Conservation (phyloP, 306 rosid species). For the Pyrus bretschneideri region DNA sequence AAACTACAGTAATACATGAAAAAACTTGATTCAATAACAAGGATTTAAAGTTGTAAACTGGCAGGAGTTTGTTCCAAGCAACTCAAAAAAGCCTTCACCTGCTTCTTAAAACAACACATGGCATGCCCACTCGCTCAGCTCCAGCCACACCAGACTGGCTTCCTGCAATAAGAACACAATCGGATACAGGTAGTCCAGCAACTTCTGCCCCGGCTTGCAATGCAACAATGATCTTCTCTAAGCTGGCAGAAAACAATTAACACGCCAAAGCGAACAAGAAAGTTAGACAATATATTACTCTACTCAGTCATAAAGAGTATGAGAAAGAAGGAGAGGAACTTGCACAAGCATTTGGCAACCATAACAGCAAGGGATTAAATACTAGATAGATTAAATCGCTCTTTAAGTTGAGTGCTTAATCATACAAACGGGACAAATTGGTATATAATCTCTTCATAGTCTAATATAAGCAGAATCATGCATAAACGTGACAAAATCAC, state of each 20-base stretch:
- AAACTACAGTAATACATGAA: constrained; percentile 34
- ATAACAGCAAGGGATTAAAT: background rate
- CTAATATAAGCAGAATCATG: background rate
- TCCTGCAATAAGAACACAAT: constrained; percentile 86
- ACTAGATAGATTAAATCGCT: background rate
- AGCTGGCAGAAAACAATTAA: constrained; percentile 31
- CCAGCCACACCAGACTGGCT: constrained; percentile 75
- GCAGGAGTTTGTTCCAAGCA: background rate
- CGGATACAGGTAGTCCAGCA: constrained; percentile 53
- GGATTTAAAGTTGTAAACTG: background rate
- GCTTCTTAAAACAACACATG: constrained; percentile 76
- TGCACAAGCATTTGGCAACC: background rate
- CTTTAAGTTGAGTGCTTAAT: background rate
- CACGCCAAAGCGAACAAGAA: background rate
- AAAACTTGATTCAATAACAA: background rate
- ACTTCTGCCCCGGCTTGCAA: constrained; percentile 88
- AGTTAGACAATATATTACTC: background rate
- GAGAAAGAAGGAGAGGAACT: background rate
- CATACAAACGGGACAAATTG: background rate
- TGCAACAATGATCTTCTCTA: constrained; percentile 64
- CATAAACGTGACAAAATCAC: background rate
- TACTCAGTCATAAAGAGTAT: background rate
- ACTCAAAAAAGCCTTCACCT: constrained; percentile 40
- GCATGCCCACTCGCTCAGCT: constrained; percentile 78
- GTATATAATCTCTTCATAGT: background rate